Base-by-base conservation (phyloP, 225 moss, liverwort and hornwort genomes). In the Climacium dendroides region DNA sequence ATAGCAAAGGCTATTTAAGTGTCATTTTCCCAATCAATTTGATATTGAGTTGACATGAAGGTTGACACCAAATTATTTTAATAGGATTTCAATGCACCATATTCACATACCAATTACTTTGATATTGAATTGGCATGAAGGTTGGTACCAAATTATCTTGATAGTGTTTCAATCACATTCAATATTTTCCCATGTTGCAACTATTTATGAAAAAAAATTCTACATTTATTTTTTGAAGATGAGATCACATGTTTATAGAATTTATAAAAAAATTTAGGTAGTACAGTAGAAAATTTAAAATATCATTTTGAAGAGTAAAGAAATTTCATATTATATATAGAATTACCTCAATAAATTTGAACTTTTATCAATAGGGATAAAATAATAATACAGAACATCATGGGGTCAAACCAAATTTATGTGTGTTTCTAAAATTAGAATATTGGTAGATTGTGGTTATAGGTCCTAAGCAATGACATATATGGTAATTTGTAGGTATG, bases 111-210 rank as follows among this genome's bases (percentile, higher is more conserved):
- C n/a, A n/a, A n/a, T n/a, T n/a, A n/a, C n/a, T n/a, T n/a, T n/a
- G n/a, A n/a, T n/a, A n/a, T n/a, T n/a, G n/a, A n/a, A n/a, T n/a
- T n/a, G n/a, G n/a, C n/a, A n/a, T n/a, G n/a, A n/a, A n/a, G n/a
- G n/a, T n/a, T n/a, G n/a, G n/a, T n/a, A n/a, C n/a, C n/a, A n/a
- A n/a, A n/a, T n/a, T n/a, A n/a, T n/a, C n/a, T n/a, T n/a, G n/a
- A n/a, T n/a, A n/a, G n/a, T n/a, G n/a, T n/a, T n/a, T n/a, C n/a
- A n/a, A n/a, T n/a, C n/a, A n/a, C n/a, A n/a, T n/a, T n/a, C n/a
- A n/a, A n/a, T n/a, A n/a, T 71, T 16, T 26, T 43, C 0, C 0
- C 9, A 28, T 71, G 3, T 69, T 39, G 15, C 1, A 0, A 28
- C 2, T 28, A 26, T 9, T 41, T 41, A 26, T 67, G 8, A 14